These are phyloP conservation scores for Thraustotheca clavata DNA, from an alignment of 352 stramenopile species.

Conservation along the genomic window DNA sequence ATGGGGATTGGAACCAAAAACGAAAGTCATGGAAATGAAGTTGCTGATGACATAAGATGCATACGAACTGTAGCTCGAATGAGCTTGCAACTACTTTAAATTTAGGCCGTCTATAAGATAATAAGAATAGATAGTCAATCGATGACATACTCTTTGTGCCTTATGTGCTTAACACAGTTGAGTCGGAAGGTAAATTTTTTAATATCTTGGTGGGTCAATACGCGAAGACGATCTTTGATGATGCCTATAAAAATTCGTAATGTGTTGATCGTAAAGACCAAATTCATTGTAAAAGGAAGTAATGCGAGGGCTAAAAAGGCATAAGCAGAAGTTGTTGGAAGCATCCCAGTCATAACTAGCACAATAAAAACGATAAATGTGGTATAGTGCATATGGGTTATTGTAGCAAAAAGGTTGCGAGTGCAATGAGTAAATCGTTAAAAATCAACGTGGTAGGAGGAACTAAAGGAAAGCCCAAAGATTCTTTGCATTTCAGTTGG, in stretches of 20 bases:
- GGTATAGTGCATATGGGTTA: conserved; percentile 71
- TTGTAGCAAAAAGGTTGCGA: conserved; percentile 74
- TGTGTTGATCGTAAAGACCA: conserved; percentile 82
- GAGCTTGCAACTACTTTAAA: conserved; percentile 52
- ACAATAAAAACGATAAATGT: conserved; percentile 67
- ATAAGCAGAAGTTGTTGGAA: conserved; percentile 53
- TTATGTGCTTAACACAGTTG: background rate
- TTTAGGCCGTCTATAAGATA: conserved; percentile 23
- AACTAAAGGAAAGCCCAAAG: conserved; percentile 39
- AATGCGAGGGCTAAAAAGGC: conserved; percentile 64
- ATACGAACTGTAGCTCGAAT: conserved; percentile 71
- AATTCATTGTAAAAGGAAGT: conserved; percentile 46
- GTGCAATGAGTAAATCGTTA: conserved; percentile 73
- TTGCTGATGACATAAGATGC: conserved; percentile 74
- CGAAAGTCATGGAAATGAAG: conserved; percentile 72
- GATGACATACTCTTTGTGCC: background rate
- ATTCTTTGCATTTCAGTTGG: conserved; percentile 70
- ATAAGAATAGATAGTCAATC: conserved; percentile 10
- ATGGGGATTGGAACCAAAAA: conserved; percentile 77
- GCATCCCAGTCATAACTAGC: conserved; percentile 58
- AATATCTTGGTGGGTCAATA: conserved; percentile 66
- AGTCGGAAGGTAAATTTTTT: conserved; percentile 17
- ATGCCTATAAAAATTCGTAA: conserved; percentile 74
- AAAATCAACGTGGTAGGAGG: conserved; percentile 28
- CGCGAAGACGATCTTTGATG: conserved; percentile 65